Base-by-base conservation (phyloP, 1,284 basidiomycete species). In the Ganoderma sinense region DNA sequence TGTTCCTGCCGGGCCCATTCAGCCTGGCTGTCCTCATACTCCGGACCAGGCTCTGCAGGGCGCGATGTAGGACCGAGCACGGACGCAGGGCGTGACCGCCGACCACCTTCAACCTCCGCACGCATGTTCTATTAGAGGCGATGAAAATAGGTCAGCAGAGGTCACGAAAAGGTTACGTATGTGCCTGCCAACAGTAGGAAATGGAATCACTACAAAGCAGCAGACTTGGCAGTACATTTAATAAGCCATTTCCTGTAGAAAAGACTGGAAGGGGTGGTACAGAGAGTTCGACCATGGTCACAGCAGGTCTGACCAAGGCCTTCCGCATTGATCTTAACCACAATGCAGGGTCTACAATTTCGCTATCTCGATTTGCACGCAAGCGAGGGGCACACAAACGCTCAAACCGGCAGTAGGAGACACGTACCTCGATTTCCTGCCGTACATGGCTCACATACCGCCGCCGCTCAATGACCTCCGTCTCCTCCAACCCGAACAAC, bases 1-100 rank as follows among this genome's bases (percentile, higher is more conserved):
- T 93, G 95, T 78, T 96, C 95, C 79, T 96, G 88, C 64, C 86
- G 84, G 62, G 94, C 92, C 95, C 95, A 97, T 23, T 88, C 88
- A 5, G 85, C 81, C 76, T 94, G 89, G 62, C 92, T 88, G 70
- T 93, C 91, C 36, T 88, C 87, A 29, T 81, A 82, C 33, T 82
- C 81, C 1, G 70, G 26, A n/a, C 59, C 31, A 14, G 69, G 36
- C 29, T 67, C 64, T 23, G 33, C 45, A 20, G 61, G 65, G 11
- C 70, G 70, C 16, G 64, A 53, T 5, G 75, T 65, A 10, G 71
- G 53, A 1, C 75, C 76, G 18, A 74, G 66, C 74, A 72, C 71
- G 18, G 78, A 79, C 5, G 69, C 56, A 33, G 77, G 78, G 56
- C 78, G 62, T 65, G 76, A 75, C 45, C 77, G 75, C 14, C 67